phyloP scores from a whole-genome alignment of 164 flowering plant species.

The Dillenia suffruticosa region DNA sequence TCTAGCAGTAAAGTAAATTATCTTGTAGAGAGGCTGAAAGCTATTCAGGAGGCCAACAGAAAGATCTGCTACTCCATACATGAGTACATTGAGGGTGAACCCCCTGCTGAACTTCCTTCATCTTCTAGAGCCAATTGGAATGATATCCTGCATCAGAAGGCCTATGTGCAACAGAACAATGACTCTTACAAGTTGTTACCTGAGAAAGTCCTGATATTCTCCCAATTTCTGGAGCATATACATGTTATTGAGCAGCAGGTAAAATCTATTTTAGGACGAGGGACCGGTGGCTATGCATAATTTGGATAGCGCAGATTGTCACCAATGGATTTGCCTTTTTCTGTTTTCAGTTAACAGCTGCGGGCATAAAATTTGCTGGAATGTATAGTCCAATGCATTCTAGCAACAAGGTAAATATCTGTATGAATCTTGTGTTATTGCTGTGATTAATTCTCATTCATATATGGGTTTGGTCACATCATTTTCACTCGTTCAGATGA shows the following conservation, averaged over 20 bases:
- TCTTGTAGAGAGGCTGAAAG: slow-evolving; percentile 60
- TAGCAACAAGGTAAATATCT: slow-evolving; percentile 57
- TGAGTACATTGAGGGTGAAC: slow-evolving; percentile 11
- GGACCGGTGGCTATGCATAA: no score
- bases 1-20: slow-evolving; percentile 94
- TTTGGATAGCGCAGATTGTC: no score
- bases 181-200: slow-evolving; percentile 12
- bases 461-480: slow-evolving; percentile 4
- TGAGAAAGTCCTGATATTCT: slow-evolving; percentile 88
- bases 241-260: slow-evolving; percentile 98
- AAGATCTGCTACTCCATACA: slow-evolving; percentile 17
- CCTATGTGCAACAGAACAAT: slow-evolving; percentile 10
- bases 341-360: slow-evolving; percentile 52
- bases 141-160: slow-evolving; percentile 10
- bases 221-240: slow-evolving; percentile 98
- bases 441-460: not conserved
- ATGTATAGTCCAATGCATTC: slow-evolving; percentile 98
- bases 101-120: slow-evolving; percentile 11
- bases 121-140: slow-evolving; percentile 17
- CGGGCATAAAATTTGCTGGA: slow-evolving; percentile 73
- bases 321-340: not conserved
- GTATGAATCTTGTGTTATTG: not conserved
- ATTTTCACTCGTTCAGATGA: slow-evolving; percentile 48
- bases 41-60: slow-evolving; percentile 44
- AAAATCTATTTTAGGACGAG: not conserved